Evolutionary conservation across 2,329 filamentous ascomycete species (phyloP), one percentile per base, ranked within the genome.

Genomic region (Nothophaeocryptopus gaeumannii): DNA sequence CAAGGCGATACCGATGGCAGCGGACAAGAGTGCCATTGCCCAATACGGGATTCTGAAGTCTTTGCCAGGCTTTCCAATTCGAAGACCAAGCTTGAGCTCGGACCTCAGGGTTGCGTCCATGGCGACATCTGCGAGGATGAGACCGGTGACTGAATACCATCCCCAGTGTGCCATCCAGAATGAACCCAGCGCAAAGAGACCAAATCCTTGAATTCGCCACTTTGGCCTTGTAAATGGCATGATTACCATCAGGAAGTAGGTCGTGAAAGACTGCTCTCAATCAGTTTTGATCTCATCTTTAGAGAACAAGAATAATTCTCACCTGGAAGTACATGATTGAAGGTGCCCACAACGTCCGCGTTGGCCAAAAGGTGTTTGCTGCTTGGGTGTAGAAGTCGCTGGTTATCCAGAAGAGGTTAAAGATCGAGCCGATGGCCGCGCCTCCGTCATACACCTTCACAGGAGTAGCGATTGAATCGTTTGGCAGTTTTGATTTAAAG

Each of bases 201-300:
- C 38, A 4, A 65, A 37, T 2, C 54, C 57, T 49, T 70, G 68
- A 3, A 72, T 58, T 34, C 72, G 71, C 72, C 72, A 74, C 1
- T 65, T 64, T 11, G 59, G 51, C 10, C 72, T 65, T 1, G 72
- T 74, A 59, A 67, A 72, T 3, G 72, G 74, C 8, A 75, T 65
- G 45, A 74, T 74, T 47, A 75, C 60, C 73, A 75, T 75, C 4
- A 72, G 65, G 62, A 75, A 74, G 56, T 74, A 77, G 8, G 75
- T 67, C 0, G 74, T 77, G 56, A 72, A 76, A 49, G 70, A 72
- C 58, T 59, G 20, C 26, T 14, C 5, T 2, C 29, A 16, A 35
- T 48, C 14, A 51, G 47, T 40, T 15, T 32, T 9, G 8, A 11
- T 2, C 11, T 32, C 32, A 3, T 9, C 4, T 2, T 15, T 12